A percentile compares a stretch with the other conserved stretches of the same genome.
Evolutionary conservation across 2,329 filamentous ascomycete genomes (phyloP).

Genomic region (Cryphonectria nitschkei): DNA sequence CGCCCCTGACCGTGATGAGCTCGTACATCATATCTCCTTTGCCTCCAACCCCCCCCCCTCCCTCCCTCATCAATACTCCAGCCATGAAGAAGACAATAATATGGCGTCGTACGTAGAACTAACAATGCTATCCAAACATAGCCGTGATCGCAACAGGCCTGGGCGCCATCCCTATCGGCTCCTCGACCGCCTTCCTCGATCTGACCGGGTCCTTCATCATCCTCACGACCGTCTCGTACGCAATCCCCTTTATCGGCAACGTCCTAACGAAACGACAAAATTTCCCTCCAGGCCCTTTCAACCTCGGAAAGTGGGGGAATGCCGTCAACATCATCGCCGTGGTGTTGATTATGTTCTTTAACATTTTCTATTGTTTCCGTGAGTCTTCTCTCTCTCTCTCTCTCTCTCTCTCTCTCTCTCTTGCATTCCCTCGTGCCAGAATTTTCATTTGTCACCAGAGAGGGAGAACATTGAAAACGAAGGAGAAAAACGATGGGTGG

Average conservation of each 20-base stretch:
- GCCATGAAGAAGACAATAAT: neutral
- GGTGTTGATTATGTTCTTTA: constrained; percentile 57
- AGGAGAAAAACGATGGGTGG: neutral
- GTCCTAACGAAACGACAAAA: constrained; percentile 54
- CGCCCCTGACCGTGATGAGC: too few relatives aligned
- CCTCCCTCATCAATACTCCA: neutral
- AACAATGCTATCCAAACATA: neutral
- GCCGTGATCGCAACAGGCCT: constrained; percentile 55
- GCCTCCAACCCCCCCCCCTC: neutral
- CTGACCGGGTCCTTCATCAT: constrained; percentile 63
- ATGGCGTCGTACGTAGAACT: neutral
- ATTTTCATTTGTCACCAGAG: too few relatives aligned
- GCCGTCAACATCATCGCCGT: constrained; percentile 54
- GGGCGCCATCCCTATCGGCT: constrained; percentile 60
- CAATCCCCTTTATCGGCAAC: constrained; percentile 53
- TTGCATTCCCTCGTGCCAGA: neutral
- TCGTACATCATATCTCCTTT: too few relatives aligned
- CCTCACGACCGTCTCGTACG: constrained; percentile 58
- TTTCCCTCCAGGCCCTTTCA: constrained; percentile 57
- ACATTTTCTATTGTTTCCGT: constrained; percentile 65
- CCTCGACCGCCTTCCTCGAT: constrained; percentile 57
- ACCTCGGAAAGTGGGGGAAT: constrained; percentile 54
- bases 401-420: fast-evolving
- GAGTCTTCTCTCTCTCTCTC: constrained; percentile 33
- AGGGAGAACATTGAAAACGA: too few relatives aligned